phyloP scores from a whole-genome alignment of 176 grass and related monocot genomes.

The Phyllostachys edulis region DNA sequence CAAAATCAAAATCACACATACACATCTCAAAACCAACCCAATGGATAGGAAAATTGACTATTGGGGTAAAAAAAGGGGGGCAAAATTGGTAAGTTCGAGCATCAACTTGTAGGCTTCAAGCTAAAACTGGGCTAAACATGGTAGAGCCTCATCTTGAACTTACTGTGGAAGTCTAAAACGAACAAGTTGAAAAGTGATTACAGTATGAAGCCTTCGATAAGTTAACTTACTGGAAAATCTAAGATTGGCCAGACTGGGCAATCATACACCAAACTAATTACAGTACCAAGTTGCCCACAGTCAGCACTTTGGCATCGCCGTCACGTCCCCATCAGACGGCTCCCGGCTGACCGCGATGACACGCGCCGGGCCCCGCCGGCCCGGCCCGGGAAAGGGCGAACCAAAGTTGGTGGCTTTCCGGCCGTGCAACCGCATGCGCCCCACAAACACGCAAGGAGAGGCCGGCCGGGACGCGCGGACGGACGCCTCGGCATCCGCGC shows the following conservation, averaged over 20 bases:
- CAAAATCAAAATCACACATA: background rate
- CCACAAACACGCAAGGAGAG: background rate
- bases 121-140: background rate
- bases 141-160: background rate
- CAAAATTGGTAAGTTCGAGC: background rate
- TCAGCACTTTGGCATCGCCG: background rate
- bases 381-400: constrained; percentile 27
- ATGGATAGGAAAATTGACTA: background rate
- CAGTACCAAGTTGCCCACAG: background rate
- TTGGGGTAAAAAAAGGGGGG: background rate
- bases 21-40: background rate
- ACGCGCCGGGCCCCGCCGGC: constrained; percentile 6
- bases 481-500: background rate
- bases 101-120: no score
- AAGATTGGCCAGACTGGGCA: background rate
- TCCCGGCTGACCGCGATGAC: background rate
- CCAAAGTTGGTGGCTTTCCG: constrained; percentile 9
- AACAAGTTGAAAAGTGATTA: no score
- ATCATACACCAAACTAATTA: background rate
- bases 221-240: background rate
- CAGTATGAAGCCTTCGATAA: background rate
- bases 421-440: constrained; percentile 25
- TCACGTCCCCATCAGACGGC: background rate
- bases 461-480: background rate
- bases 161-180: background rate